These are phyloP conservation scores for Theobroma cacao DNA, from an alignment of 345 rosid species.

Conservation along the genomic window DNA sequence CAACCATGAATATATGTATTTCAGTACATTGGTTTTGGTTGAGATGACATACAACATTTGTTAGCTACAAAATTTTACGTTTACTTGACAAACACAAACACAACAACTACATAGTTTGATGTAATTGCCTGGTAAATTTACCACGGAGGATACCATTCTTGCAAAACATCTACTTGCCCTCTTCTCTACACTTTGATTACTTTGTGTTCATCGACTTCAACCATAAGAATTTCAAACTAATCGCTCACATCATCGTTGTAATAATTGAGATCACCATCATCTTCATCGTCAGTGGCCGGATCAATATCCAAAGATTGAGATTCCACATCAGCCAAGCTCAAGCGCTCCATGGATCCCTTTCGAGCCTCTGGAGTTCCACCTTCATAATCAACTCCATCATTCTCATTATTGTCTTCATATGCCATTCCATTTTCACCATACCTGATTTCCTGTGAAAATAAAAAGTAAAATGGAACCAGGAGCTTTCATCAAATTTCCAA, in stretches of 20 bases:
- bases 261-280: conserved; percentile 32
- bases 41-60: too few relatives aligned
- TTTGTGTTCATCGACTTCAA: neutral
- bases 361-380: conserved; percentile 16
- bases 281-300: conserved; percentile 15
- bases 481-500: neutral
- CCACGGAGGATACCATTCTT: too few relatives aligned
- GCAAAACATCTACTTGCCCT: too few relatives aligned
- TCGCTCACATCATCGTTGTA: conserved; percentile 48
- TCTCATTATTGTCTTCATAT: conserved; percentile 9
- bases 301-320: conserved; percentile 13
- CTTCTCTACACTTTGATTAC: too few relatives aligned
- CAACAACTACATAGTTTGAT: too few relatives aligned
- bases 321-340: conserved; percentile 17
- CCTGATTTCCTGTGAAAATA: conserved; percentile 14
- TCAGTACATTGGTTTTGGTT: too few relatives aligned
- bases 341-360: conserved; percentile 17
- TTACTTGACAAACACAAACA: too few relatives aligned
- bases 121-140: too few relatives aligned
- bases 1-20: too few relatives aligned
- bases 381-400: conserved; percentile 24
- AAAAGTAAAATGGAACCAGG: neutral
- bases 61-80: too few relatives aligned
- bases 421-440: conserved; percentile 22
- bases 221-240: neutral